Conservation (phyloP, 148 eudicot genomes). For the Agrostemma githago region DNA sequence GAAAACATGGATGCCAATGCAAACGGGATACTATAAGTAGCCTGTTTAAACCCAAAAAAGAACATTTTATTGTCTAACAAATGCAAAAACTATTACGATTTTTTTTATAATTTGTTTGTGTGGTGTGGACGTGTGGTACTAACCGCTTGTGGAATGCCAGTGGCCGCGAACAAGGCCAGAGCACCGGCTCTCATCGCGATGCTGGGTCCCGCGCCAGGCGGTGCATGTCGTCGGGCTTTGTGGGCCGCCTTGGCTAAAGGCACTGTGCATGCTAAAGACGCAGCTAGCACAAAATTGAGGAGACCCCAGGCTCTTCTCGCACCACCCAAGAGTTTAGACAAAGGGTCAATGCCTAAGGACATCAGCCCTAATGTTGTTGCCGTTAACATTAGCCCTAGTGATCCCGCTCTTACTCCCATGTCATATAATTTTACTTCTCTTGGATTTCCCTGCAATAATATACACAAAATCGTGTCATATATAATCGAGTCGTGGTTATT, state of each 20-base stretch:
- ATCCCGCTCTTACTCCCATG: slow-evolving; percentile 60
- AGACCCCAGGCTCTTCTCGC: slow-evolving; percentile 63
- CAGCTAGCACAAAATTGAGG: slow-evolving; percentile 53
- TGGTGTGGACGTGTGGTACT: slow-evolving; percentile 20
- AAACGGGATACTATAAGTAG: slow-evolving; percentile 79
- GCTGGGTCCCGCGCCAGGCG: slow-evolving; percentile 26
- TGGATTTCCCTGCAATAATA: slow-evolving; percentile 17
- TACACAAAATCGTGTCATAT: too few relatives aligned
- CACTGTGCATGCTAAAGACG: slow-evolving; percentile 47
- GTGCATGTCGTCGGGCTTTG: slow-evolving; percentile 24
- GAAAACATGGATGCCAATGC: slow-evolving; percentile 90
- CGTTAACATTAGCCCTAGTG: slow-evolving; percentile 72
- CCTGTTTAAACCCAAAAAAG: too few relatives aligned
- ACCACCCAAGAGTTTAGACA: too few relatives aligned
- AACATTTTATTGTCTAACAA: too few relatives aligned
- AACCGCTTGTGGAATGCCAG: slow-evolving; percentile 83
- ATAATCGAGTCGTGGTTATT: too few relatives aligned
- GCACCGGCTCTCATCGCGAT: slow-evolving; percentile 40
- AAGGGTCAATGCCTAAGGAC: slow-evolving; percentile 49
- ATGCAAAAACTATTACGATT: too few relatives aligned
- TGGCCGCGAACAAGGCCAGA: slow-evolving; percentile 48
- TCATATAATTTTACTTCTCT: slow-evolving; percentile 31
- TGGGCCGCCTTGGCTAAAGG: slow-evolving; percentile 56
- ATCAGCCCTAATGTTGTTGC: slow-evolving; percentile 49
- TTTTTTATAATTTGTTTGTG: too few relatives aligned